These are phyloP conservation scores for Euphorbia tirucalli DNA, from an alignment of 345 rosid species.

Conservation along the genomic window DNA sequence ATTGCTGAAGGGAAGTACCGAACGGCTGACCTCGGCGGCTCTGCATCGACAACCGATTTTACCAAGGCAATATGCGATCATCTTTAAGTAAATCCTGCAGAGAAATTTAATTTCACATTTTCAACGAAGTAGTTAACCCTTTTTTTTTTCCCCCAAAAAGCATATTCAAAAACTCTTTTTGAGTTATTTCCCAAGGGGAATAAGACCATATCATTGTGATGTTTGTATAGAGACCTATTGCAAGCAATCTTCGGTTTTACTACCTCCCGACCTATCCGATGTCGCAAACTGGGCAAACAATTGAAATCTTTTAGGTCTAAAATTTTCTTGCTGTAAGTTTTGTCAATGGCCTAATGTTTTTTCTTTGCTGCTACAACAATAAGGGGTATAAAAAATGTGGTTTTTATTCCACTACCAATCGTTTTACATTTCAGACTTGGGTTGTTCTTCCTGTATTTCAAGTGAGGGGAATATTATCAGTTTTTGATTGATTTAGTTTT, in stretches of 20 bases:
- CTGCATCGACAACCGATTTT: constrained; percentile 71
- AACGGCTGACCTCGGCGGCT: constrained; percentile 94
- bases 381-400: not conserved
- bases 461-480: not conserved
- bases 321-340: not conserved
- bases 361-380: not conserved
- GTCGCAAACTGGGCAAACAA: not conserved
- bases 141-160: not conserved
- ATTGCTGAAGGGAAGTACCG: constrained; percentile 86
- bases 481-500: not conserved
- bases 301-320: not conserved
- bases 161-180: constrained; percentile 12
- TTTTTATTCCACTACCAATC: not conserved
- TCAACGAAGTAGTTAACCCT: constrained; percentile 8
- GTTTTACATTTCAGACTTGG: not conserved
- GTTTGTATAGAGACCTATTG: constrained; percentile 6
- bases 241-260: not conserved
- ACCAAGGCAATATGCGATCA: constrained; percentile 86
- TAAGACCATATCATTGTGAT: constrained; percentile 19
- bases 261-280: not conserved
- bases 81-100: constrained; percentile 44
- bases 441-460: not conserved
- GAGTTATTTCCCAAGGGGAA: constrained; percentile 9
- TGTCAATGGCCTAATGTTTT: not conserved
- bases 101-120: constrained; percentile 27